These are phyloP conservation scores for Imleria badia DNA, from an alignment of 768 basidiomycete genomes.

Conservation along the genomic window DNA sequence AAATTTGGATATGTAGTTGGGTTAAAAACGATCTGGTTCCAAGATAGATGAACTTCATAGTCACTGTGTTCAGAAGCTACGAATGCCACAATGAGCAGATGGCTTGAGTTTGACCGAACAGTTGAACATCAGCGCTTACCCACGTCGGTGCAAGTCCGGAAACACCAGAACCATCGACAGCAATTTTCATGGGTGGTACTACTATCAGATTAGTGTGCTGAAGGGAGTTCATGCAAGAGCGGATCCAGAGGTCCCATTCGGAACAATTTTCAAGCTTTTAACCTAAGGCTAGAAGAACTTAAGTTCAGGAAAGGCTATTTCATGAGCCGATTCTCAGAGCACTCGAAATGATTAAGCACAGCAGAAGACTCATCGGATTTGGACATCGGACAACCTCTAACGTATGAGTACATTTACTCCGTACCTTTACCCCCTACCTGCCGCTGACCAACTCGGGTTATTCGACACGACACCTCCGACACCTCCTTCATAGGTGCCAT, in stretches of 20 bases:
- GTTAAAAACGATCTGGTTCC: conserved; percentile 68
- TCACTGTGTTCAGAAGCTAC: conserved; percentile 66
- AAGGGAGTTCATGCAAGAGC: background rate
- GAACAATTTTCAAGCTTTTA: background rate
- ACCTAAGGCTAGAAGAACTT: background rate
- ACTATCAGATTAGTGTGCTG: background rate
- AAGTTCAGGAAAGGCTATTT: background rate
- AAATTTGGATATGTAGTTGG: conserved; percentile 79
- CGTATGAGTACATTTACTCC: background rate
- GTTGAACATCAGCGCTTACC: conserved; percentile 38
- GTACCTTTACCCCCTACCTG: conserved; percentile 17
- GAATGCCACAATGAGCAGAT: background rate
- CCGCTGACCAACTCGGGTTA: conserved; percentile 57
- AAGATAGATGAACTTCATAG: conserved; percentile 68
- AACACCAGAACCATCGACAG: conserved; percentile 76
- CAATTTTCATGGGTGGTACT: conserved; percentile 41
- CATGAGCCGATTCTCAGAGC: background rate
- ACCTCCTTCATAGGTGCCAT: conserved; percentile 63
- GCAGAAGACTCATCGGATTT: background rate
- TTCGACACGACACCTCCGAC: conserved; percentile 54
- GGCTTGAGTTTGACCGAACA: background rate
- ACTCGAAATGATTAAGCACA: background rate
- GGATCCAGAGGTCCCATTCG: background rate
- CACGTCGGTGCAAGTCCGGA: conserved; percentile 77
- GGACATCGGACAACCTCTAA: background rate